Percentiles rank a stretch among this genome's conserved stretches.
Conservation (phyloP, 2,329 filamentous ascomycete species). For the Curvularia hawaiiensis region DNA sequence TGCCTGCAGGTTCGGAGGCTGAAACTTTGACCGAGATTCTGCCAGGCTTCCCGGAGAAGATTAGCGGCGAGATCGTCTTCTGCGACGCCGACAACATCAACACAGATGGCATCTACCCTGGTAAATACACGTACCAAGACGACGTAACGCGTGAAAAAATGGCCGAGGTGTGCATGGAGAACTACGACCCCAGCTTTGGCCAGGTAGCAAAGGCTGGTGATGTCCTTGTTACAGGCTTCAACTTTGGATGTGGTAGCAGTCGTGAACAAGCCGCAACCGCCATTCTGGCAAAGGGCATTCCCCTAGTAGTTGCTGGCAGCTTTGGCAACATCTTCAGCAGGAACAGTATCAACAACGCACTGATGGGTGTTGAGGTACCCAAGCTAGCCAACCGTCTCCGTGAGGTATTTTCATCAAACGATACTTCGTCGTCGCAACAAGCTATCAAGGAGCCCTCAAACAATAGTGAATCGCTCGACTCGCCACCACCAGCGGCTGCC, state of each 20-base stretch:
- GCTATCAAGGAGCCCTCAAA: slow-evolving; percentile 58
- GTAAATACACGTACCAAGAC: slow-evolving; percentile 92
- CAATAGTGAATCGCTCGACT: slow-evolving; percentile 59
- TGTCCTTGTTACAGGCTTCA: slow-evolving; percentile 84
- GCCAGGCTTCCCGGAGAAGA: slow-evolving; percentile 82
- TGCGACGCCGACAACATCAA: slow-evolving; percentile 86
- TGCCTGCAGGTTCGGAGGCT: slow-evolving; percentile 33
- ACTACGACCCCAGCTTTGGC: slow-evolving; percentile 80
- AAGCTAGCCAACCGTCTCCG: slow-evolving; percentile 69
- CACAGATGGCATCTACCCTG: slow-evolving; percentile 91
- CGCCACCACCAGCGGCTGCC: slow-evolving; percentile 47
- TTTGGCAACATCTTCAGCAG: slow-evolving; percentile 84
- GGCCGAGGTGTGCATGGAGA: slow-evolving; percentile 90
- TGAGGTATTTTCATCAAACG: slow-evolving; percentile 58
- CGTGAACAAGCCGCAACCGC: slow-evolving; percentile 90
- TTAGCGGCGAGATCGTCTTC: slow-evolving; percentile 87
- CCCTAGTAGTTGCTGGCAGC: slow-evolving; percentile 78
- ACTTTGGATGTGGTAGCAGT: slow-evolving; percentile 83
- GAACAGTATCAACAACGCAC: slow-evolving; percentile 80
- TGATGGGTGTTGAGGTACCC: slow-evolving; percentile 74
- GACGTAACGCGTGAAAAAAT: slow-evolving; percentile 76
- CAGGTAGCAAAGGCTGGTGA: slow-evolving; percentile 70
- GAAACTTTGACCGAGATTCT: slow-evolving; percentile 69
- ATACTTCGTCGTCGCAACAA: slow-evolving; percentile 37
- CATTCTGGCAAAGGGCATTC: slow-evolving; percentile 79